These are phyloP conservation scores for Pleurostoma richardsiae DNA, from an alignment of 2,329 filamentous ascomycete genomes.

Conservation along the genomic window DNA sequence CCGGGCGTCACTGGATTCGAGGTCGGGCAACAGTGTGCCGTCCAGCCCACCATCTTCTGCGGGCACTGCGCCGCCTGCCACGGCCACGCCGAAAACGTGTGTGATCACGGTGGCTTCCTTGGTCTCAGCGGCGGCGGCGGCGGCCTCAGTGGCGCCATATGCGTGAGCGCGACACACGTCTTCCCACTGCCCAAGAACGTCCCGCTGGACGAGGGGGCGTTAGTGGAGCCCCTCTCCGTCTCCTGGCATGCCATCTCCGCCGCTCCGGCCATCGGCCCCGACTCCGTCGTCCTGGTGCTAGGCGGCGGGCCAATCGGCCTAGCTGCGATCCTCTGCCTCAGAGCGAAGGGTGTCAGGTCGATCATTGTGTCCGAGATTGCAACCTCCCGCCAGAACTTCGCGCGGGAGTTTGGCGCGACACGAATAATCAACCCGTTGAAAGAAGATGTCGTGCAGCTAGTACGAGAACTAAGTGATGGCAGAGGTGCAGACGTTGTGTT, in stretches of 20 bases:
- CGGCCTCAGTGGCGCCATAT: conserved; percentile 47
- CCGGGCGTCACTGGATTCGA: conserved; percentile 34
- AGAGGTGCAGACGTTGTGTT: conserved; percentile 13
- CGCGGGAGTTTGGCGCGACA: conserved; percentile 46
- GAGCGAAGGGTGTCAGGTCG: conserved; percentile 42
- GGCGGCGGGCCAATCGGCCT: conserved; percentile 61
- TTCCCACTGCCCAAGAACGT: conserved; percentile 44
- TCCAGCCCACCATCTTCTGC: conserved; percentile 55
- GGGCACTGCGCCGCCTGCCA: conserved; percentile 47
- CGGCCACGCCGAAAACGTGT: conserved; percentile 24
- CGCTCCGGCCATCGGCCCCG: conserved; percentile 21
- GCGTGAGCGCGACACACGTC: conserved; percentile 38
- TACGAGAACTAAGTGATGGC: conserved; percentile 10
- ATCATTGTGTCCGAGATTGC: conserved; percentile 56
- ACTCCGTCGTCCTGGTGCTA: conserved; percentile 46
- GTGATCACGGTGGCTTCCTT: conserved; percentile 37
- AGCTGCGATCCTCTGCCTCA: conserved; percentile 53
- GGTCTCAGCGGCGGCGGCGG: conserved; percentile 38
- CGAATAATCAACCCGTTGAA: conserved; percentile 8
- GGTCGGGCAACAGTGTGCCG: conserved; percentile 48
- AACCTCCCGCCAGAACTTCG: conserved; percentile 41
- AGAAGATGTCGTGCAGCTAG: conserved; percentile 10
- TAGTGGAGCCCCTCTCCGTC: conserved; percentile 59
- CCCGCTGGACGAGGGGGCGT: conserved; percentile 46
- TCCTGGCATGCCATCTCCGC: conserved; percentile 54